Percentiles rank a stretch among this genome's conserved stretches.
Evolutionary conservation across 2,329 filamentous ascomycete species (phyloP).

Genomic region (Neurospora sp.): DNA sequence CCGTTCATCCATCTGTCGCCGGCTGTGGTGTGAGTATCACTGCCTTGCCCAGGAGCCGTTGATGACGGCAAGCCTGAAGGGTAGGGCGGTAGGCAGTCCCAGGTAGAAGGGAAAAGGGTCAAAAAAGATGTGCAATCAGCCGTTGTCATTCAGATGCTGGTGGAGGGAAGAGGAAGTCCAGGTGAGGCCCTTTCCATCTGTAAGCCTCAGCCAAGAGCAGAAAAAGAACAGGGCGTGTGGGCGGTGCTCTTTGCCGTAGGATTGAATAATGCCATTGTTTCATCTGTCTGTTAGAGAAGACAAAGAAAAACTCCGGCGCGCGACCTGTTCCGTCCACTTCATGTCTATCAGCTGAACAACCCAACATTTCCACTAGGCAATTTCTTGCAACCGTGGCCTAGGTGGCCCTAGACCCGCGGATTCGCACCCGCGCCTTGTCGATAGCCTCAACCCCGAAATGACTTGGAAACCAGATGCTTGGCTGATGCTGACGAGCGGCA

Average conservation of each 20-base stretch:
- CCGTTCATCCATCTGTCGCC: background rate
- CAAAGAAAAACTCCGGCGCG: background rate
- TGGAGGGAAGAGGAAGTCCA: background rate
- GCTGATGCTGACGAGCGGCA: background rate
- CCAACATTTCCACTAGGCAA: background rate
- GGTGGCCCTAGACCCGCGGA: background rate
- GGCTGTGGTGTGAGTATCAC: background rate
- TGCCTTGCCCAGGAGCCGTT: background rate
- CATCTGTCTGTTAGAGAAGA: background rate
- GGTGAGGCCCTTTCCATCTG: background rate
- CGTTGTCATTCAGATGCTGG: background rate
- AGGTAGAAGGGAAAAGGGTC: background rate
- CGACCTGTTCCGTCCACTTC: background rate
- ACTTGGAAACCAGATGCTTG: background rate
- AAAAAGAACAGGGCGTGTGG: background rate
- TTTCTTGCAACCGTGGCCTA: background rate
- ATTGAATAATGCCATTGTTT: background rate
- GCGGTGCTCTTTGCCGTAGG: background rate
- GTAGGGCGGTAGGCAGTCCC: background rate
- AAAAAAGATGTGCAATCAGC: background rate
- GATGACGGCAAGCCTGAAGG: background rate
- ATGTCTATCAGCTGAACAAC: background rate
- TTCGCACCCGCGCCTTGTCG: background rate
- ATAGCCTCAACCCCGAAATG: background rate
- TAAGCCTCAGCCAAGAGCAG: background rate